phyloP scores from a whole-genome alignment of 2,329 filamentous ascomycete species.

The Fusarium chaquense region DNA sequence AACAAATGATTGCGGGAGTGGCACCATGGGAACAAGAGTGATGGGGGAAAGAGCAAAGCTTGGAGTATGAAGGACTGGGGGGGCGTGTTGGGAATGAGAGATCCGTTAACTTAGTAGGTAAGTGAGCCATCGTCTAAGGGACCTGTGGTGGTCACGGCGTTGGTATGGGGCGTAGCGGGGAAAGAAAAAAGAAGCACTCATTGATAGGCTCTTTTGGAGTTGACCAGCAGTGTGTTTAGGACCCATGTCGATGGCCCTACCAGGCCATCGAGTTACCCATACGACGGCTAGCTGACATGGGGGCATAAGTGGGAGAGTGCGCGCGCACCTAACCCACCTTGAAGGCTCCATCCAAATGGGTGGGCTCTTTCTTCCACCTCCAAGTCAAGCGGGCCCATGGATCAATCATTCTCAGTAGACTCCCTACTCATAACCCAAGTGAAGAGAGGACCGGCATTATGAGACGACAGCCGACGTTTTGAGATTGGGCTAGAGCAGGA shows the following conservation, averaged over 20 bases:
- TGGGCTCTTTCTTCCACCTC: conserved; percentile 38
- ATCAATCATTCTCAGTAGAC: conserved; percentile 30
- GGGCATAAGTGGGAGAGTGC: conserved; percentile 33
- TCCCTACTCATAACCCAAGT: conserved; percentile 31
- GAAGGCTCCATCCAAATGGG: conserved; percentile 39
- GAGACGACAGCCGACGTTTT: conserved; percentile 47
- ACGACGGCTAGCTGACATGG: conserved; percentile 38
- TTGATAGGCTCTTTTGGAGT: conserved; percentile 43
- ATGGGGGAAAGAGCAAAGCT: conserved; percentile 38
- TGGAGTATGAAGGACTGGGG: conserved; percentile 34
- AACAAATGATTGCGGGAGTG: conserved; percentile 44
- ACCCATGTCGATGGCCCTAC: conserved; percentile 44
- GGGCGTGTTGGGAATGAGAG: conserved; percentile 34
- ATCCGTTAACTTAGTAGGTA: conserved; percentile 29
- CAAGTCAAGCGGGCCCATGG: conserved; percentile 41
- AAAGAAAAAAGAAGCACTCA: conserved; percentile 44
- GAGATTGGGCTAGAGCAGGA: conserved; percentile 43
- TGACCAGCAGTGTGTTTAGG: conserved; percentile 38
- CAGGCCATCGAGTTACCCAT: conserved; percentile 45
- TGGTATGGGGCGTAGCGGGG: conserved; percentile 50
- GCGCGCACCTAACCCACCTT: conserved; percentile 32
- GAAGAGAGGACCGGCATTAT: conserved; percentile 39
- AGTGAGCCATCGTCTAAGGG: conserved; percentile 42
- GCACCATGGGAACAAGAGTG: conserved; percentile 43
- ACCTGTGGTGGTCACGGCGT: conserved; percentile 44